Base-by-base conservation (phyloP, 176 grass and related monocot genomes). In the Miscanthus lutarioriparius region DNA sequence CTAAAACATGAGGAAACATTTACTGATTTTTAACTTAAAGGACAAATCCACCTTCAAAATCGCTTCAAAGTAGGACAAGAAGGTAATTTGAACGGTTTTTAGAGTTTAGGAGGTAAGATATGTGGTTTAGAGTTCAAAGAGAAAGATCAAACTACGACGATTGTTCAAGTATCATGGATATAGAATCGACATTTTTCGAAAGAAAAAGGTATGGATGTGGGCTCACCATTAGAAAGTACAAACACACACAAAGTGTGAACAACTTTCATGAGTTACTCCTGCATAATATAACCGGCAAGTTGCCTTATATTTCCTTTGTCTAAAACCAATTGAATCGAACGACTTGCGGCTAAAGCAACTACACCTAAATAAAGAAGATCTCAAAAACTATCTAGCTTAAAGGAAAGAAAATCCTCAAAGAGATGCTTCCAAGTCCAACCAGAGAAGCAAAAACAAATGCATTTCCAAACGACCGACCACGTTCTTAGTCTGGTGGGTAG, bases 401-500 rank as follows among this genome's bases (percentile, higher is more conserved):
- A 35, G 26, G 43, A 53, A 36, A 51, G 10, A 51, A 40, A 67
- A 67, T 53, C 10, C 0, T 3, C 43, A 43, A 48, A 23, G 63
- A 35, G 63, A 35, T 45, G 12, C 77, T 66, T 19, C 36, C 15
- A 45, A 45, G 15, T 79, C 41, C 63, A 80, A 35, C 36, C 6
- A 17, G 1, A 41, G 6, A 77, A 44, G 2, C 11, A 56, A 71
- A 63, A 36, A 6, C 3, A 40, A 64, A 64, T 10, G 22, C 22
- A 47, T 23, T 23, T 14, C n/a, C 58, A 43, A 64, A 62, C 17
- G 26, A 32, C 33, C 48, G 37, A 44, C 78, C 85, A 82, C 41
- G 71, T 61, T 70, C 47, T 37, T 69, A 32, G 26, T 80, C 80
- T 32, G 35, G 76, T 68, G 25, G 25, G 59, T 37, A 67, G 53